Evolutionary conservation across 495 filamentous ascomycete genomes (phyloP).

Genomic region (Aspergillus heteromorphus): DNA sequence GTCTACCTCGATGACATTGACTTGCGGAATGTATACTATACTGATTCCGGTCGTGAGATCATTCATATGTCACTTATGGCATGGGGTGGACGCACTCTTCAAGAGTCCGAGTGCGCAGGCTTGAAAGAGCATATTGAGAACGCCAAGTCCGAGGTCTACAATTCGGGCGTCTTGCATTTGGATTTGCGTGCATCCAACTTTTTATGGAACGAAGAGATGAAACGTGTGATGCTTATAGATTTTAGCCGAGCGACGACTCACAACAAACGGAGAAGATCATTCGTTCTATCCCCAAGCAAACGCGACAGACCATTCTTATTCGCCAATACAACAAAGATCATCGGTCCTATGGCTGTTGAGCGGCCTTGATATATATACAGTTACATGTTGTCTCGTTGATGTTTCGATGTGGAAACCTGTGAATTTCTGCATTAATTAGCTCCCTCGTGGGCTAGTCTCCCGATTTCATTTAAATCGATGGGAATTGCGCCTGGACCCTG

Average conservation of each 20-base stretch:
- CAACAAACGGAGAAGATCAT: neutral
- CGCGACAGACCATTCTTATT: too few species aligned
- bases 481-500: too few species aligned
- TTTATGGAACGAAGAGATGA: conserved; percentile 15
- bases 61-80: conserved; percentile 10
- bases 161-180: conserved; percentile 12
- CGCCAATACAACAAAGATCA: too few species aligned
- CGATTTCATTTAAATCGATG: too few species aligned
- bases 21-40: conserved; percentile 6
- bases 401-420: too few species aligned
- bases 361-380: too few species aligned
- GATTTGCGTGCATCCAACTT: conserved; percentile 14
- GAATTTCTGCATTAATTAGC: too few species aligned
- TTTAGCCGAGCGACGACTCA: neutral
- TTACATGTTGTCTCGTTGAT: too few species aligned
- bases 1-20: conserved; percentile 7
- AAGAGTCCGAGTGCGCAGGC: neutral
- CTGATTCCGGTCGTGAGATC: neutral
- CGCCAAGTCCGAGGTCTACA: conserved; percentile 6
- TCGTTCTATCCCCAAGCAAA: neutral
- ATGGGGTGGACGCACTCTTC: conserved; percentile 1
- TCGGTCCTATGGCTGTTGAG: too few species aligned
- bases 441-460: too few species aligned
- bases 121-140: neutral
- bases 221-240: conserved; percentile 16